Percentiles rank a stretch among this genome's conserved stretches.
These are phyloP conservation scores for Saccharomyces hybrid DNA, from an alignment of 1,139 yeast genomes.

Conservation along the genomic window DNA sequence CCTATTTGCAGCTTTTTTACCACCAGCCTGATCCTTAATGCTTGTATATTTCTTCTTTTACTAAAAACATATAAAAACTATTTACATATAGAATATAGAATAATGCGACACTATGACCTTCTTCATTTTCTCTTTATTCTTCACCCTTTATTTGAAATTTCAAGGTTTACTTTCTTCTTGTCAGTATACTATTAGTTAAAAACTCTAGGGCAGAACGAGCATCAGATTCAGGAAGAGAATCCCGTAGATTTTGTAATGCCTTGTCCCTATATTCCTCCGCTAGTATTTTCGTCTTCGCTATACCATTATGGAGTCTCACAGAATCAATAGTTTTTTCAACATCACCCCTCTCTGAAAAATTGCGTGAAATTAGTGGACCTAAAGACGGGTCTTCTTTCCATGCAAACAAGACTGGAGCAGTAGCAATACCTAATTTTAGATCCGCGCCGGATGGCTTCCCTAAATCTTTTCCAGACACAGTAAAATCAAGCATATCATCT, in stretches of 20 bases:
- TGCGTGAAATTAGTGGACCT: conserved; percentile 76
- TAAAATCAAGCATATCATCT: conserved; percentile 93
- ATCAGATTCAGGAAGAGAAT: conserved; percentile 72
- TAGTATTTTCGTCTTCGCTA: conserved; percentile 64
- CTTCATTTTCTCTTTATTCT: background rate
- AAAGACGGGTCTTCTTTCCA: conserved; percentile 84
- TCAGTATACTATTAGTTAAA: conserved; percentile 73
- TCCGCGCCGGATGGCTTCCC: conserved; percentile 98
- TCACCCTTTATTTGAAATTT: background rate
- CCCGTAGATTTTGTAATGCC: conserved; percentile 65
- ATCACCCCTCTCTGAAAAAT: conserved; percentile 76
- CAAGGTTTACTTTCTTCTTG: conserved; percentile 55
- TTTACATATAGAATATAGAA: background rate
- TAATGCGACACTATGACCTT: background rate
- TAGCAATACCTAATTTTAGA: conserved; percentile 85
- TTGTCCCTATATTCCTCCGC: conserved; percentile 71
- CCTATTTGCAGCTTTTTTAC: conserved; percentile 59
- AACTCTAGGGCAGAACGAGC: conserved; percentile 83
- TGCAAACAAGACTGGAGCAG: conserved; percentile 93
- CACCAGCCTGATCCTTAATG: conserved; percentile 50
- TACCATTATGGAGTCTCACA: conserved; percentile 66
- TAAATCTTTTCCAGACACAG: conserved; percentile 69
- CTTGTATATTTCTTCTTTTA: background rate
- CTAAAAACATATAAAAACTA: background rate
- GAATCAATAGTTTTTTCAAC: conserved; percentile 70